These are phyloP conservation scores for Macrophomina tecta DNA, from an alignment of 2,329 filamentous ascomycete genomes.

Conservation along the genomic window DNA sequence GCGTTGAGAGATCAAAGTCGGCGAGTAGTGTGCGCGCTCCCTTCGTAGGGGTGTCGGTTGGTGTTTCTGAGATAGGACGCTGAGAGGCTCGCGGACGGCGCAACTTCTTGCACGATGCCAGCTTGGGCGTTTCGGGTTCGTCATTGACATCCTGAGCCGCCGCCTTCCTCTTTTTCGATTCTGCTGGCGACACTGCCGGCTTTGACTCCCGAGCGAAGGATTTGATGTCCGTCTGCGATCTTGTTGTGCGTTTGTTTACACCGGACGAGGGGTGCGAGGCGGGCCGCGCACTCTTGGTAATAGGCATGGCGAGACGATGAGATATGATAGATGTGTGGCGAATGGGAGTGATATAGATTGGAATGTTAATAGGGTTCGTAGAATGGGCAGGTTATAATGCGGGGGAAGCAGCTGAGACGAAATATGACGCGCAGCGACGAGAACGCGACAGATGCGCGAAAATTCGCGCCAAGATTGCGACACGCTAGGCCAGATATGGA, in stretches of 20 bases:
- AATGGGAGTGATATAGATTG: not conserved
- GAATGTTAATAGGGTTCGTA: conserved; percentile 17
- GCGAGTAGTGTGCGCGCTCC: conserved; percentile 42
- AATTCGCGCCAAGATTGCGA: conserved; percentile 12
- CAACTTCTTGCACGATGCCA: conserved; percentile 25
- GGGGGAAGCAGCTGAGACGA: not conserved
- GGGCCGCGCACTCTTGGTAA: conserved; percentile 2
- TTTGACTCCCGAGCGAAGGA: conserved; percentile 23
- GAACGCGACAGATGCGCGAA: conserved; percentile 21
- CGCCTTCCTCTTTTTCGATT: conserved; percentile 27
- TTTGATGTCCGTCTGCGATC: conserved; percentile 25
- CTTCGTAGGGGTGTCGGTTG: conserved; percentile 42
- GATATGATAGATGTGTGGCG: conserved; percentile 1
- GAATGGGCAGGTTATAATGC: conserved; percentile 3
- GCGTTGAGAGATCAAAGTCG: conserved; percentile 32
- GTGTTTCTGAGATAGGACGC: conserved; percentile 33
- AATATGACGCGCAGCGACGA: conserved; percentile 1
- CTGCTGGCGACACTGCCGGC: not conserved
- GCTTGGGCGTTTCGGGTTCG: conserved; percentile 2
- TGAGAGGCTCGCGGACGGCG: conserved; percentile 14
- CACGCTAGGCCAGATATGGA: conserved; percentile 9
- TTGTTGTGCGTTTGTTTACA: conserved; percentile 23
- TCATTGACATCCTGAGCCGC: conserved; percentile 2
- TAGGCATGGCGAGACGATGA: conserved; percentile 16
- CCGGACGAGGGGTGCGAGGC: conserved; percentile 14